phyloP scores from a whole-genome alignment of 2,329 filamentous ascomycete genomes.

The Aspergillus sp. region DNA sequence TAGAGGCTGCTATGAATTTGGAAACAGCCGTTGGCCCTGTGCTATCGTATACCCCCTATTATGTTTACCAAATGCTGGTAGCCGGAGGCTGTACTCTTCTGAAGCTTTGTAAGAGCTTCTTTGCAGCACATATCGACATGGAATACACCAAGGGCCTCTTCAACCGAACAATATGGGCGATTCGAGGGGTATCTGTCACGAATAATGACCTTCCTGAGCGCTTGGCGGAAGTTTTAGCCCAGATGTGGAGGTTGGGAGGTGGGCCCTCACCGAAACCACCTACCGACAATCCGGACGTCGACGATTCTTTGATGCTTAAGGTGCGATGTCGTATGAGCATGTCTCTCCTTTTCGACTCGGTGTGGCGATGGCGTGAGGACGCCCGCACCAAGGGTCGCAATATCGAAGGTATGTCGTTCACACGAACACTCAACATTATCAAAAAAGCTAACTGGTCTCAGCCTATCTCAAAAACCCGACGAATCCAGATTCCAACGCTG shows the following conservation, averaged over 20 bases:
- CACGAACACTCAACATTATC: background rate
- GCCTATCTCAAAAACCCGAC: slow-evolving; percentile 81
- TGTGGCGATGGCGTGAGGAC: slow-evolving; percentile 66
- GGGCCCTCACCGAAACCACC: slow-evolving; percentile 26
- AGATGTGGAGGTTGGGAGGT: slow-evolving; percentile 58
- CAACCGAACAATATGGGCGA: slow-evolving; percentile 55
- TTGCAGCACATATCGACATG: slow-evolving; percentile 55
- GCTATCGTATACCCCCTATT: slow-evolving; percentile 56
- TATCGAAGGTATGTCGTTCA: slow-evolving; percentile 63
- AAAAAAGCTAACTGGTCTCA: slow-evolving; percentile 19
- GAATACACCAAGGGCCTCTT: slow-evolving; percentile 57
- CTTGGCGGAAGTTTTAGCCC: slow-evolving; percentile 63
- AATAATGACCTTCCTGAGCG: slow-evolving; percentile 64
- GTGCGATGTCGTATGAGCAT: slow-evolving; percentile 66
- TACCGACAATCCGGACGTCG: slow-evolving; percentile 30
- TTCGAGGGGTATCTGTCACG: slow-evolving; percentile 59
- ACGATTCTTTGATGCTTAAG: slow-evolving; percentile 57
- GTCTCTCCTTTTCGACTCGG: slow-evolving; percentile 64
- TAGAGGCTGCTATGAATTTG: slow-evolving; percentile 46
- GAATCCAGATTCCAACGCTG: slow-evolving; percentile 73
- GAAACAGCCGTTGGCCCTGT: slow-evolving; percentile 46
- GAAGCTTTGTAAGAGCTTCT: slow-evolving; percentile 65
- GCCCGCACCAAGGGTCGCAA: slow-evolving; percentile 68
- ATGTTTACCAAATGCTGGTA: slow-evolving; percentile 66
- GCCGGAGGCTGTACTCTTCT: slow-evolving; percentile 63